Percentiles rank a stretch among this genome's conserved stretches.
These are phyloP conservation scores for Didymella segeticola DNA, from an alignment of 2,329 filamentous ascomycete genomes.

Conservation along the genomic window DNA sequence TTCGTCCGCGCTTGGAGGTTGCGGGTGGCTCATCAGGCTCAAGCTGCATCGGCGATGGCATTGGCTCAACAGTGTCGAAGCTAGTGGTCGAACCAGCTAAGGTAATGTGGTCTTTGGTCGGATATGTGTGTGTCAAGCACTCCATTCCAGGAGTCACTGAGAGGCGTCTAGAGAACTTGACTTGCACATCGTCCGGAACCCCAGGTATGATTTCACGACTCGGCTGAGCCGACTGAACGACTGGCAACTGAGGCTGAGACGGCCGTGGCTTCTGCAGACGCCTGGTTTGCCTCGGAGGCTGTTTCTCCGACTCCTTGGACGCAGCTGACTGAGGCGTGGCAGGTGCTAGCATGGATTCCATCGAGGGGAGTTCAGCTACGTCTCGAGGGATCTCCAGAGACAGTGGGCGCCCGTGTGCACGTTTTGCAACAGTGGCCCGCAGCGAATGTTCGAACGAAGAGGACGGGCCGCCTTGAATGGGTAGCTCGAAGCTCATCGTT, in stretches of 20 bases:
- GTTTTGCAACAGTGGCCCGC: constrained; percentile 6
- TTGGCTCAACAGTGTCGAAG: constrained; percentile 11
- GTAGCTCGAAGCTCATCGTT: constrained; percentile 5
- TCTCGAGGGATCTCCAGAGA: constrained; percentile 20
- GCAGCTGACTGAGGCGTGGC: constrained; percentile 25
- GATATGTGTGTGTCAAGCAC: constrained; percentile 46
- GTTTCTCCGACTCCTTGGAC: constrained; percentile 32
- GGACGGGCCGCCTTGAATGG: background rate
- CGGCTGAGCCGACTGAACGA: constrained; percentile 42
- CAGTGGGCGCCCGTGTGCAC: constrained; percentile 9
- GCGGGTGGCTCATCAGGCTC: constrained; percentile 33
- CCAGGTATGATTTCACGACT: constrained; percentile 42
- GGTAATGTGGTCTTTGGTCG: constrained; percentile 34
- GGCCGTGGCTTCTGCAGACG: constrained; percentile 43
- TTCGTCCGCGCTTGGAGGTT: constrained; percentile 30
- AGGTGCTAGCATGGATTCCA: constrained; percentile 7
- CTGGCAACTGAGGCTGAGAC: constrained; percentile 34
- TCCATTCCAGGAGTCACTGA: constrained; percentile 46
- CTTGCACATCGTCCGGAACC: constrained; percentile 44
- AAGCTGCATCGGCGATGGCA: constrained; percentile 15
- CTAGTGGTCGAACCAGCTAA: constrained; percentile 10
- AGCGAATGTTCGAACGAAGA: constrained; percentile 2
- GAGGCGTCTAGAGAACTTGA: constrained; percentile 46
- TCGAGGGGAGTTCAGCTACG: constrained; percentile 10
- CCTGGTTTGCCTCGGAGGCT: constrained; percentile 25